Base-by-base conservation (phyloP, 2,329 filamentous ascomycete genomes). In the Cryphonectria japonica region DNA sequence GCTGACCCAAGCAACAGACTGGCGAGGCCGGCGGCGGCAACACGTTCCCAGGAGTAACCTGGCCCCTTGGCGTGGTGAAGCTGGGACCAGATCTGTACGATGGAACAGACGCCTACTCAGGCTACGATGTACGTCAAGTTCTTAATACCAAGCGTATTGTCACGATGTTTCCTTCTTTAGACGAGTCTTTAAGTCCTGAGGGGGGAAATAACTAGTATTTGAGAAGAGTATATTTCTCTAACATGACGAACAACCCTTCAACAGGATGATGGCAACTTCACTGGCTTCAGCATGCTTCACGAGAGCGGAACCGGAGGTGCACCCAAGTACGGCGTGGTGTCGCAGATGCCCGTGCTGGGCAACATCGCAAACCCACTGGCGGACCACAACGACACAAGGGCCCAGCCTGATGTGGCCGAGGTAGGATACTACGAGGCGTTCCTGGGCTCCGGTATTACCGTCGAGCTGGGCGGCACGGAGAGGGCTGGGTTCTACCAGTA, bases 271-370 rank as follows among this genome's bases (percentile, higher is more conserved):
- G 87, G 88, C 3, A 83, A 85, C 43, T 86, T 90, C 73, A 87
- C 84, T 2, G 88, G 87, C 26, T 90, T 90, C 78, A 88, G 85
- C 71, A 83, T 91, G 85, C 87, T 91, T 75, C 89, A 91, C 74
- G 89, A 91, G 76, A 87, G 86, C 72, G 89, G 90, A 3, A 93
- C 90, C 0, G 91, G 91, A 9, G 91, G 91, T 1, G 89, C 88
- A 1, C 89, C 91, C 0, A 92, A 92, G 77, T 93, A 92, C 72
- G 91, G 91, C 5, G 88, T 91, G 1, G 86, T 90, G 43, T 82
- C 87, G 1, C 88, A 90, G 78, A 83, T 90, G 78, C 89, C 87
- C 0, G 78, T 88, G 0, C 75, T 85, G 0, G 87, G 87, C 0
- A 77, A 76, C 22, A 78, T 89, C 59, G 75, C 74, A 9, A 85